phyloP scores from a whole-genome alignment of 2,329 filamentous ascomycete genomes.

The Colletotrichum australisinense region DNA sequence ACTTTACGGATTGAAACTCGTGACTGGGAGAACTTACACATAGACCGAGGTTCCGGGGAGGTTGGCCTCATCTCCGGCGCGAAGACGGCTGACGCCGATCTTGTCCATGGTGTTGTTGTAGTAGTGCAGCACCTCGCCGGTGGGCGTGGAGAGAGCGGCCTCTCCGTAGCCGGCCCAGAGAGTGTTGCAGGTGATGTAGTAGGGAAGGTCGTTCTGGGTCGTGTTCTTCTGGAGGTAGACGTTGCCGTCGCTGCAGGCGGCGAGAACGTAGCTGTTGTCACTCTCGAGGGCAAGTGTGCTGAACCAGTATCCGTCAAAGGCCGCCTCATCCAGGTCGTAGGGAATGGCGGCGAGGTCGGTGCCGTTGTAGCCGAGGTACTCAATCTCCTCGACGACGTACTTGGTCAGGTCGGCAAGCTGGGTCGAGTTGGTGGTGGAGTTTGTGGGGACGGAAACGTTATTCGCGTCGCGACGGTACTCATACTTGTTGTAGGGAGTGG shows the following conservation, averaged over 20 bases:
- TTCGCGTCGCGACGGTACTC: background rate
- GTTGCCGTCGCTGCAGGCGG: conserved; percentile 5
- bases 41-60: background rate
- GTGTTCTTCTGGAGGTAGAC: conserved; percentile 5
- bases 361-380: background rate
- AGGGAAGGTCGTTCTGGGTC: background rate
- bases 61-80: background rate
- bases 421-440: background rate
- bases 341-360: background rate
- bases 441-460: background rate
- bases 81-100: conserved; percentile 6
- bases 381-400: background rate
- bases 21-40: background rate
- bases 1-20: background rate
- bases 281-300: background rate
- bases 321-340: background rate
- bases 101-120: conserved; percentile 14
- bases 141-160: background rate
- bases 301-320: conserved; percentile 47
- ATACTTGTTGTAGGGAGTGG: background rate
- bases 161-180: conserved; percentile 1
- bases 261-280: background rate
- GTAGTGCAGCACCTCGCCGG: background rate
- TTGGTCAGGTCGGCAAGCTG: background rate
- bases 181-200: background rate